phyloP scores from a whole-genome alignment of 2,329 filamentous ascomycete genomes.

The Rosellinia necatrix region DNA sequence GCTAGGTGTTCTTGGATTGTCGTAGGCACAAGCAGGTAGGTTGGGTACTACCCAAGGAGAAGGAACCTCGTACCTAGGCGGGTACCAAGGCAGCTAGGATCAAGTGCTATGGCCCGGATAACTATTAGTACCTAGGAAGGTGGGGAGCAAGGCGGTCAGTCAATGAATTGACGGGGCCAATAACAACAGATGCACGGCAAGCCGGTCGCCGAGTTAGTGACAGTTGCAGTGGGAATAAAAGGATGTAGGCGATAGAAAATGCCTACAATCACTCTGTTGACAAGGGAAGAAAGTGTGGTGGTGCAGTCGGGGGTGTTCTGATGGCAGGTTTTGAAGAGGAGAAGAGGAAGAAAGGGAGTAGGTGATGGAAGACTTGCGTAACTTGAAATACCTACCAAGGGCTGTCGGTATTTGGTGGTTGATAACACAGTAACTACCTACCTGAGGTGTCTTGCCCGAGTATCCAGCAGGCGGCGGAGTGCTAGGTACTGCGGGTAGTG shows the following conservation, averaged over 20 bases:
- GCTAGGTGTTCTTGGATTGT: too few relatives aligned
- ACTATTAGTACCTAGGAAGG: slow-evolving; percentile 6
- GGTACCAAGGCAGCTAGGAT: too few relatives aligned
- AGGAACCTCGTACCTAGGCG: too few relatives aligned
- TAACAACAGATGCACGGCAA: not conserved
- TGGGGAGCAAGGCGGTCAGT: slow-evolving; percentile 10
- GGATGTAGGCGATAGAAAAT: not conserved
- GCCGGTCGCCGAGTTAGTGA: not conserved
- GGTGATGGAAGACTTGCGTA: slow-evolving; percentile 26
- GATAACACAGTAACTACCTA: too few relatives aligned
- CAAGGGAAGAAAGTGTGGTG: not conserved
- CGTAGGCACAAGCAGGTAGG: too few relatives aligned
- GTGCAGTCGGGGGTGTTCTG: not conserved
- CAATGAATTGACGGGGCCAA: not conserved
- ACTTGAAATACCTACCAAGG: too few relatives aligned
- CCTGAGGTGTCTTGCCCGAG: too few relatives aligned
- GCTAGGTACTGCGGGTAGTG: too few relatives aligned
- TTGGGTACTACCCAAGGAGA: too few relatives aligned
- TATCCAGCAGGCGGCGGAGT: too few relatives aligned
- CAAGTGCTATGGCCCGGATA: too few relatives aligned
- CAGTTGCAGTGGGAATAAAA: not conserved
- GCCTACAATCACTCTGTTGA: slow-evolving; percentile 1
- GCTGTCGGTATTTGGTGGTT: too few relatives aligned
- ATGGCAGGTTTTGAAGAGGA: not conserved
- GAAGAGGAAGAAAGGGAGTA: slow-evolving; percentile 11